These are phyloP conservation scores for Lizonia empirigonia DNA, from an alignment of 2,329 filamentous ascomycete species.

Conservation along the genomic window DNA sequence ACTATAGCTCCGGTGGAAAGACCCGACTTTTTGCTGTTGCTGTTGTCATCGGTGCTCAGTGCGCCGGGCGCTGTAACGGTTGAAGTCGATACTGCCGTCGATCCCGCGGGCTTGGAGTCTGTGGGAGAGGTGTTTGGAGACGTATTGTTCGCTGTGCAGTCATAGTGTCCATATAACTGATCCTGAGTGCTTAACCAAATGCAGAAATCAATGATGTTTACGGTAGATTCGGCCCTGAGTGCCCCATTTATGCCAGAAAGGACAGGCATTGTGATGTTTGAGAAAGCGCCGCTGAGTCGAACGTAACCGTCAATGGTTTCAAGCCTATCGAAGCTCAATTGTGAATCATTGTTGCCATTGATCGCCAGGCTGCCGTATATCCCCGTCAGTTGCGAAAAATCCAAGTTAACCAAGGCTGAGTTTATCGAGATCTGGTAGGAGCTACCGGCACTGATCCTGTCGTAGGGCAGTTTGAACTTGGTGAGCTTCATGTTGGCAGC, in stretches of 20 bases:
- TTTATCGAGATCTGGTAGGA: conserved; percentile 22
- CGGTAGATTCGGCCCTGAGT: conserved; percentile 22
- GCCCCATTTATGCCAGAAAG: conserved; percentile 21
- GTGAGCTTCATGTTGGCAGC: conserved; percentile 23
- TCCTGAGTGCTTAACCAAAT: conserved; percentile 13
- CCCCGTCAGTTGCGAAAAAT: conserved; percentile 14
- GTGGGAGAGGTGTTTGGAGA: not conserved
- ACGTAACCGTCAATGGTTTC: conserved; percentile 27
- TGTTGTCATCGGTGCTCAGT: not conserved
- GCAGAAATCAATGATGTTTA: conserved; percentile 23
- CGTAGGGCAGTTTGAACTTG: conserved; percentile 21
- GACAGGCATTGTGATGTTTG: conserved; percentile 29
- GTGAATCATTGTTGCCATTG: conserved; percentile 11
- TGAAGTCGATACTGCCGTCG: not conserved
- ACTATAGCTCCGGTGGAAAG: conserved; percentile 12
- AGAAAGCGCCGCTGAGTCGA: conserved; percentile 22
- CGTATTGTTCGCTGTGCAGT: conserved; percentile 23
- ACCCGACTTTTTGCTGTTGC: not conserved
- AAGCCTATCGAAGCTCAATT: conserved; percentile 19
- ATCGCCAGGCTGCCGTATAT: conserved; percentile 26
- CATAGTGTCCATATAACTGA: conserved; percentile 20
- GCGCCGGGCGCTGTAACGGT: not conserved
- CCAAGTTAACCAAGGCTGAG: conserved; percentile 10
- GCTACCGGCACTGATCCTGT: conserved; percentile 21
- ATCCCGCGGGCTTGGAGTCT: not conserved